phyloP scores from a whole-genome alignment of 1,139 yeast species.

The Geotrichum citri-aurantii region DNA sequence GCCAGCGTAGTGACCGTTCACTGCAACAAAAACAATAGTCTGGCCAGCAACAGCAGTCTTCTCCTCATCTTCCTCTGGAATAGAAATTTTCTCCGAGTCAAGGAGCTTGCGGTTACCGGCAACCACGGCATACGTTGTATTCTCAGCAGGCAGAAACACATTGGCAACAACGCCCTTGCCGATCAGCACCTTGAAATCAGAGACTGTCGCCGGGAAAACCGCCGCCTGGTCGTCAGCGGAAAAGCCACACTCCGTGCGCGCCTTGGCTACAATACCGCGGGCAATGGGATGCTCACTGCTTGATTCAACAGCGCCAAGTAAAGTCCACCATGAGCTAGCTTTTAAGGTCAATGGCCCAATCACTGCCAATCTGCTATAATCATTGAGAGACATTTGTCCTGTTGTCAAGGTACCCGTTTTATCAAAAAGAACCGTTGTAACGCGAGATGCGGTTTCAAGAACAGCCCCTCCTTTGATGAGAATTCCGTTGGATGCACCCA shows the following conservation, averaged over 20 bases:
- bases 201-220: conserved; percentile 36
- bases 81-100: conserved; percentile 23
- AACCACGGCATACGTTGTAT: conserved; percentile 35
- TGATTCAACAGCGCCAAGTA: conserved; percentile 59
- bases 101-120: conserved; percentile 58
- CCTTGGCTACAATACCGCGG: conserved; percentile 49
- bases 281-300: conserved; percentile 89
- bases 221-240: conserved; percentile 24
- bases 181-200: conserved; percentile 47
- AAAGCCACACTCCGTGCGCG: conserved; percentile 25
- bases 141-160: conserved; percentile 20
- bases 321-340: conserved; percentile 46
- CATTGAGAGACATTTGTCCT: conserved; percentile 64
- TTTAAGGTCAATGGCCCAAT: conserved; percentile 15
- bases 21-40: conserved; percentile 40
- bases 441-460: conserved; percentile 63
- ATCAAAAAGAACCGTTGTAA: conserved; percentile 74
- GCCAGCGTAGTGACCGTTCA: conserved; percentile 59
- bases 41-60: conserved; percentile 18
- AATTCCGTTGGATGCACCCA: conserved; percentile 86
- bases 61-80: conserved; percentile 23
- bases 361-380: conserved; percentile 19
- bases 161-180: conserved; percentile 69
- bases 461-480: conserved; percentile 91
- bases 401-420: conserved; percentile 93